Evolutionary conservation across 2,329 filamentous ascomycete genomes (phyloP), one percentile per base, ranked within the genome.

Genomic region (Aspergillus niger): DNA sequence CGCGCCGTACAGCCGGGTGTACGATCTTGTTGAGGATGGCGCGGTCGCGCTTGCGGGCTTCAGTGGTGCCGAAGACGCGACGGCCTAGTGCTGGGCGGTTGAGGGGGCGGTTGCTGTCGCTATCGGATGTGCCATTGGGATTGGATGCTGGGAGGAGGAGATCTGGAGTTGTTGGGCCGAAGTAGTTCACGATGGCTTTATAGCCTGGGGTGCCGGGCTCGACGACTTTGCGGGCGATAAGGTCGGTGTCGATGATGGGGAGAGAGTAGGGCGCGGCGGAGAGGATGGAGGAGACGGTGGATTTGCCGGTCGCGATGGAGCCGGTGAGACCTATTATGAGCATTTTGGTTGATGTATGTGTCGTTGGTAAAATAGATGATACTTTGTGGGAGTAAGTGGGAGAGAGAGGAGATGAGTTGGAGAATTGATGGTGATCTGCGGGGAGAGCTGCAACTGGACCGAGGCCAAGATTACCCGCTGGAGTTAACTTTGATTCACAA

Each of bases 221-320:
- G 74, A 99, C 94, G 61, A 98, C 95, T 76, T 95, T 86, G 69
- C 94, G 92, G 51, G 95, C 94, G 63, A 98, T 85, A 58, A 96
- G 80, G 80, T 99, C 95, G 73, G 95, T 94, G 74, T 99, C 95
- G 80, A 99, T 89, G 69, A 99, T 85, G 70, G 95, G 93, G 63
- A 99, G 85, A 62, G 86, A 89, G 82, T 97, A 91, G 0, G 94
- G 95, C 5, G 91, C 82, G 4, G 86, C 83, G 54, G 90, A 87
- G 70, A 99, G 90, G 68, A 97, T 85, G 41, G 85, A 83, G 28
- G 95, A 97, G 58, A 97, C 92, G 67, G 94, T 99, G 49, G 94
- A 97, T 85, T 99, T 99, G 76, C 95, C 95, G 5, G 95, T 99
- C 62, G 95, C 95, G 74, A 99, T 98, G 63, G 93, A 97, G 74